These are phyloP conservation scores for Sanghuangporus weigelae DNA, from an alignment of 1,284 basidiomycete genomes.

Conservation along the genomic window DNA sequence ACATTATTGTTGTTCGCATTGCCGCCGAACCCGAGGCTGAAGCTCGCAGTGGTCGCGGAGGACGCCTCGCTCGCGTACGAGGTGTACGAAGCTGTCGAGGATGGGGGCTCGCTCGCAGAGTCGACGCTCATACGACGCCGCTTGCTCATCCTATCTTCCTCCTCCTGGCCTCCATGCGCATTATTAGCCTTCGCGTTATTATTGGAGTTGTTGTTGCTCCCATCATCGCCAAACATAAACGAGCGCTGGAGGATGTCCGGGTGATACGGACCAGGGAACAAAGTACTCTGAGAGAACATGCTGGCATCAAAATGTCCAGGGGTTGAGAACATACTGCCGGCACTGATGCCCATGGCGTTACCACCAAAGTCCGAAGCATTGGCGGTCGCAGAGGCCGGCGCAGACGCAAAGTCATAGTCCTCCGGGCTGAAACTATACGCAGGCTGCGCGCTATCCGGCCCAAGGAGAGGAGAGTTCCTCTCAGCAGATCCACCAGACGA, in stretches of 20 bases:
- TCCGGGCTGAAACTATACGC: conserved; percentile 38
- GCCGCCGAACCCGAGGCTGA: conserved; percentile 21
- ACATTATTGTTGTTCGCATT: background rate
- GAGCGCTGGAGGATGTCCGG: conserved; percentile 56
- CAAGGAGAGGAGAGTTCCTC: conserved; percentile 54
- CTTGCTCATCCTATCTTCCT: conserved; percentile 43
- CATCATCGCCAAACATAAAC: conserved; percentile 39
- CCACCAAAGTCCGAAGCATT: background rate
- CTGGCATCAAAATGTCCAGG: conserved; percentile 23
- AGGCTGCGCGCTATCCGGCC: conserved; percentile 46
- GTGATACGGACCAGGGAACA: conserved; percentile 66
- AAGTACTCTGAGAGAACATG: conserved; percentile 26
- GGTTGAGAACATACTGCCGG: conserved; percentile 27
- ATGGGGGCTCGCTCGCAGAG: conserved; percentile 59
- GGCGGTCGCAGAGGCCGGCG: background rate
- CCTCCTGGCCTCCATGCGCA: conserved; percentile 31
- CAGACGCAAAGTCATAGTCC: conserved; percentile 30
- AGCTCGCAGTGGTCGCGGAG: conserved; percentile 37
- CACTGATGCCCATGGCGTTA: conserved; percentile 21
- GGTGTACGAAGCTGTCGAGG: conserved; percentile 50
- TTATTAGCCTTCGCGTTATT: conserved; percentile 11
- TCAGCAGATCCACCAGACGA: conserved; percentile 30
- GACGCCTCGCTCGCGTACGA: conserved; percentile 32
- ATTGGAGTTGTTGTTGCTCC: conserved; percentile 36
- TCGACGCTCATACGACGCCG: conserved; percentile 69